phyloP scores from a whole-genome alignment of 495 filamentous ascomycete genomes.

The Penicillium ucsense region DNA sequence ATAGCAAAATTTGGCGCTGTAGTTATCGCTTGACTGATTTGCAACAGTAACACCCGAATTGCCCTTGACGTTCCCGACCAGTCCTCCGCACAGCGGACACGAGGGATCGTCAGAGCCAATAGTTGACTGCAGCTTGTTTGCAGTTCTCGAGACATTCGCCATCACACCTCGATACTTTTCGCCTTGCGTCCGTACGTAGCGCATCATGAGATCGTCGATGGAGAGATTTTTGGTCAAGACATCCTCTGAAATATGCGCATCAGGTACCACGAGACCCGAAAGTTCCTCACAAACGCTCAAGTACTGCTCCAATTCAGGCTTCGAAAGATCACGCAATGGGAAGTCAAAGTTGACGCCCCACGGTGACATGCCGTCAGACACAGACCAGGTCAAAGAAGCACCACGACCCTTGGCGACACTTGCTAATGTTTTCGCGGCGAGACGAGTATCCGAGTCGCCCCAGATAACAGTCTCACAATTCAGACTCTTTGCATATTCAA shows the following conservation, averaged over 20 bases:
- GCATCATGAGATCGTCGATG: conserved; percentile 81
- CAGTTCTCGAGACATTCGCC: conserved; percentile 84
- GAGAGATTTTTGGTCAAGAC: conserved; percentile 52
- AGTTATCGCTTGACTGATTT: conserved; percentile 8
- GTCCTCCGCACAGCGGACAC: conserved; percentile 37
- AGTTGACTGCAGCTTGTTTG: conserved; percentile 54
- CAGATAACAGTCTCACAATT: conserved; percentile 65
- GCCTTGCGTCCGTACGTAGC: conserved; percentile 84
- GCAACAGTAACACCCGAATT: conserved; percentile 20
- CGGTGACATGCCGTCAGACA: conserved; percentile 60
- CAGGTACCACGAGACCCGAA: conserved; percentile 35
- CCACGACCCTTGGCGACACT: conserved; percentile 89
- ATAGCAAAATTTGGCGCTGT: conserved; percentile 41
- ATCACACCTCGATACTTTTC: conserved; percentile 84
- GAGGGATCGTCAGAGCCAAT: conserved; percentile 6
- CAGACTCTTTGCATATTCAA: conserved; percentile 47
- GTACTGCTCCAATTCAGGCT: conserved; percentile 64
- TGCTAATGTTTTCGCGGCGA: conserved; percentile 77
- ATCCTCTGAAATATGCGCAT: conserved; percentile 38
- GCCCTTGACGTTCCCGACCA: conserved; percentile 23
- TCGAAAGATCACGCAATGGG: conserved; percentile 73
- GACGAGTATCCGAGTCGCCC: conserved; percentile 75
- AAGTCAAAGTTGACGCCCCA: conserved; percentile 54
- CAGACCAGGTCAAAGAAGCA: conserved; percentile 68
- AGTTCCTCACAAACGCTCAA: conserved; percentile 45